These are phyloP conservation scores for Trypanosomatidae sp. DNA, from an alignment of 208 protist species.

Conservation along the genomic window DNA sequence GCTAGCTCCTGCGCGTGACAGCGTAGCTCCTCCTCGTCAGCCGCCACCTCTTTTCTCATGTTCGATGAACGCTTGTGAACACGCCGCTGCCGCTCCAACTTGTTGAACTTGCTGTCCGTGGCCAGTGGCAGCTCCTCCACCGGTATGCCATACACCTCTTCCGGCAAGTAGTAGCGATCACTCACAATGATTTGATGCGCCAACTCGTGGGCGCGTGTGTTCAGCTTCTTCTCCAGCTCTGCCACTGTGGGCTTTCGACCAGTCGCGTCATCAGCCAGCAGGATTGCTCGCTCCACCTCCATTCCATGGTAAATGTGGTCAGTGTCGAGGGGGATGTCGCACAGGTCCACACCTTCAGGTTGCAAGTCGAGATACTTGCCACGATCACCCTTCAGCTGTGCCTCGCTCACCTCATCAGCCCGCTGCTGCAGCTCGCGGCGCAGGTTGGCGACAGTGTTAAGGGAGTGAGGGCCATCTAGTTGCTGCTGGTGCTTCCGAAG, in stretches of 20 bases:
- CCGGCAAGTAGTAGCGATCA: slow-evolving; percentile 50
- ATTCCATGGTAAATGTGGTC: slow-evolving; percentile 46
- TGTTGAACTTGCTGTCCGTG: slow-evolving; percentile 59
- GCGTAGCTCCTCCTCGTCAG: slow-evolving; percentile 48
- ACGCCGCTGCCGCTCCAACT: slow-evolving; percentile 53
- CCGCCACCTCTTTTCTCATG: slow-evolving; percentile 41
- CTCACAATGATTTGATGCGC: slow-evolving; percentile 32
- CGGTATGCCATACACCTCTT: slow-evolving; percentile 59
- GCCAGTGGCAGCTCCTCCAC: slow-evolving; percentile 65
- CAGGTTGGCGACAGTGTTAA: slow-evolving; percentile 27
- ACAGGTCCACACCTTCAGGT: slow-evolving; percentile 51
- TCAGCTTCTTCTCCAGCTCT: slow-evolving; percentile 56
- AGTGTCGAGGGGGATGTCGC: slow-evolving; percentile 56
- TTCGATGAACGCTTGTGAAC: slow-evolving; percentile 40
- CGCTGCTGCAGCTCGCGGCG: slow-evolving; percentile 45
- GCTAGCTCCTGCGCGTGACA: slow-evolving; percentile 59
- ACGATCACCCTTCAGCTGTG: slow-evolving; percentile 52
- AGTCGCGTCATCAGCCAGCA: slow-evolving; percentile 38
- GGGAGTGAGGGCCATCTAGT: slow-evolving; percentile 28
- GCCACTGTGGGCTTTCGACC: background rate
- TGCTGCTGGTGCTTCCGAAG: slow-evolving; percentile 27
- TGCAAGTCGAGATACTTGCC: slow-evolving; percentile 55
- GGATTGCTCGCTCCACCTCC: slow-evolving; percentile 67
- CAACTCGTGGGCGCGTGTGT: slow-evolving; percentile 51
- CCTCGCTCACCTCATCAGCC: slow-evolving; percentile 44